Evolutionary conservation across 805 yeast species (phyloP).

Genomic region (Wickerhamomyces strasburgensis): DNA sequence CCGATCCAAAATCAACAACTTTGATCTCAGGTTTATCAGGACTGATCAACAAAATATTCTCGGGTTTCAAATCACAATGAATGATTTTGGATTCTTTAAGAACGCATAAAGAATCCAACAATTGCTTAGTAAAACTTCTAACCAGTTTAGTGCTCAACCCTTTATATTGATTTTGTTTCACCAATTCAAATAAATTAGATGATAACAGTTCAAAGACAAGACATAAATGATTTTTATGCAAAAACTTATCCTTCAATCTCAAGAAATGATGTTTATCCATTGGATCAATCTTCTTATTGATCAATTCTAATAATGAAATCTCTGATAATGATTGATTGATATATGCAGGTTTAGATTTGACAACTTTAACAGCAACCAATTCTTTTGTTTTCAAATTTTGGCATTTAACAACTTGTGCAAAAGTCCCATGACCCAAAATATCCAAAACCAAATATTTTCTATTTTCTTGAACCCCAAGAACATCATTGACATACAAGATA

Average conservation of each 20-base stretch:
- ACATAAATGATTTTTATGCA: slow-evolving; percentile 90
- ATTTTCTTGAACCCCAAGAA: slow-evolving; percentile 80
- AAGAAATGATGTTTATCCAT: slow-evolving; percentile 69
- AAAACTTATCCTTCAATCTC: slow-evolving; percentile 77
- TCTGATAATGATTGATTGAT: slow-evolving; percentile 89
- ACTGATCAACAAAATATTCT: slow-evolving; percentile 75
- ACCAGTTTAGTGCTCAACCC: slow-evolving; percentile 82
- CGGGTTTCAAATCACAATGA: slow-evolving; percentile 97
- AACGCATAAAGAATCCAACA: slow-evolving; percentile 74
- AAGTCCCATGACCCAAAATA: slow-evolving; percentile 92
- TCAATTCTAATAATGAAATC: slow-evolving; percentile 75
- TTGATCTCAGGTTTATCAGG: slow-evolving; percentile 70
- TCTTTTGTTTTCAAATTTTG: slow-evolving; percentile 64
- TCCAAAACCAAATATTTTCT: slow-evolving; percentile 86
- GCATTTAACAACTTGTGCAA: slow-evolving; percentile 97
- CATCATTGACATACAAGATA: slow-evolving; percentile 89
- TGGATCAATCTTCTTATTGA: slow-evolving; percentile 70
- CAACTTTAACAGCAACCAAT: slow-evolving; percentile 89
- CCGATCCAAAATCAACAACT: slow-evolving; percentile 93
- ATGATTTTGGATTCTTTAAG: slow-evolving; percentile 80
- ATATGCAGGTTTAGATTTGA: slow-evolving; percentile 87
- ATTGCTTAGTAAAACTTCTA: slow-evolving; percentile 70
- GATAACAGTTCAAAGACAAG: slow-evolving; percentile 87
- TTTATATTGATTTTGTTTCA: slow-evolving; percentile 89
- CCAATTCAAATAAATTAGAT: slow-evolving; percentile 81